Conservation (phyloP, 495 filamentous ascomycete genomes). For the Penicillium argentinense region DNA sequence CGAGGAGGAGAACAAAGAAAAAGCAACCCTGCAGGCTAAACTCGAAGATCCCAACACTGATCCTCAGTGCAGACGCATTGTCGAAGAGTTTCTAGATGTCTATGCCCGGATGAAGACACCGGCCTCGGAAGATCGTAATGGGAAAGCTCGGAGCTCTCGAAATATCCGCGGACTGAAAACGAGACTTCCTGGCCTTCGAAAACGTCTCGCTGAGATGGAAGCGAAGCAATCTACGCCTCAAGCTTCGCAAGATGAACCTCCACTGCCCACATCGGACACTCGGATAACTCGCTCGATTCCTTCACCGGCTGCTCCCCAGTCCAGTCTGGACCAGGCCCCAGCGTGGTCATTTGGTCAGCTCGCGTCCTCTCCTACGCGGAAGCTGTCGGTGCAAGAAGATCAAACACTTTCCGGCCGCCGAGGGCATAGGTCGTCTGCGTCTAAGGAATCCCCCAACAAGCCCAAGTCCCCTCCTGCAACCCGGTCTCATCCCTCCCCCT, state of each 20-base stretch:
- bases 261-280: not conserved
- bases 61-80: not conserved
- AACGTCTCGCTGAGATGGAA: not conserved
- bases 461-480: not conserved
- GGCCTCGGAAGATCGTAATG: not conserved
- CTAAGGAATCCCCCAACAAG: not conserved
- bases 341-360: not conserved
- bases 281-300: not conserved
- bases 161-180: not conserved
- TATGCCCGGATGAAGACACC: not conserved
- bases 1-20: not conserved
- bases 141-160: not conserved
- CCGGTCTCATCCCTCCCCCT: not conserved
- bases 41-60: not conserved
- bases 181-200: not conserved
- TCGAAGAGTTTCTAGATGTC: not conserved
- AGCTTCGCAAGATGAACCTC: not conserved
- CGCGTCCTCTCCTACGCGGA: not conserved
- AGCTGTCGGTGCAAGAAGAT: not conserved
- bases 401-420: not conserved
- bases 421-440: not conserved
- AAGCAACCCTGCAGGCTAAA: not conserved
- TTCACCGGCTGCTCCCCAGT: not conserved
- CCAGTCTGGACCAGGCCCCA: not conserved
- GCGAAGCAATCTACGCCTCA: not conserved